Evolutionary conservation across 441 rosid species (phyloP), one percentile per base, ranked within the genome.

Genomic region (Kokia cookei): DNA sequence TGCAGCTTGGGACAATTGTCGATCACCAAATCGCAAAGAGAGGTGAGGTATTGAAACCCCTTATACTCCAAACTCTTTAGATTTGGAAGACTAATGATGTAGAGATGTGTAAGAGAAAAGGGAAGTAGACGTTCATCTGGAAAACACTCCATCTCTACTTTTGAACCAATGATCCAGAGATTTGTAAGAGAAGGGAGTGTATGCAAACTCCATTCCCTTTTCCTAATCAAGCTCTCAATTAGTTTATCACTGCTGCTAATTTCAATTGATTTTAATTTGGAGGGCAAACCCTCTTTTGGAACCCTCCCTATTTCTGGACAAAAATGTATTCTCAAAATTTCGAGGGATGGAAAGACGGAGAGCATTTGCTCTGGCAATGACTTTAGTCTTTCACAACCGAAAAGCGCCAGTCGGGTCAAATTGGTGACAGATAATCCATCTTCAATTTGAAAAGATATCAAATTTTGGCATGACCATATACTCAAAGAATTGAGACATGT

Each of bases 251-350:
- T 42, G 0, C 0, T 10, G 1, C 2, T 0, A 11, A 42, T 42
- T 5, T 0, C 1, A 4, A 42, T 42, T 2, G 7, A 0, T 42
- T 42, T 1, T 24, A 24, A 24, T 24, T 24, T 24, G 26, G 1
- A 24, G 26, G 26, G 26, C 26, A 24, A 24, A 24, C 26, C 26
- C 26, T 24, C 26, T 24, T 24, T 24, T 24, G 26, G 26, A 24
- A 24, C 26, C 26, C 26, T 24, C 26, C 29, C 65, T 2, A 60
- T 5, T 29, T 60, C 17, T 60, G 42, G 65, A 60, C 65, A 60
- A 0, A 0, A 0, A 0, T 0, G 0, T 35, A n/a, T n/a, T 3
- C 0, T 0, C 3, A 62, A 62, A 61, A 0, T 0, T 1, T 61
- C 1, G 0, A 35, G 66, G 24, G 66, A 62, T 62, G 47, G 47